Percentiles rank a stretch among this genome's conserved stretches.
Evolutionary conservation across 1,284 basidiomycete genomes (phyloP).

Genomic region (Ceratobasidium sp.): DNA sequence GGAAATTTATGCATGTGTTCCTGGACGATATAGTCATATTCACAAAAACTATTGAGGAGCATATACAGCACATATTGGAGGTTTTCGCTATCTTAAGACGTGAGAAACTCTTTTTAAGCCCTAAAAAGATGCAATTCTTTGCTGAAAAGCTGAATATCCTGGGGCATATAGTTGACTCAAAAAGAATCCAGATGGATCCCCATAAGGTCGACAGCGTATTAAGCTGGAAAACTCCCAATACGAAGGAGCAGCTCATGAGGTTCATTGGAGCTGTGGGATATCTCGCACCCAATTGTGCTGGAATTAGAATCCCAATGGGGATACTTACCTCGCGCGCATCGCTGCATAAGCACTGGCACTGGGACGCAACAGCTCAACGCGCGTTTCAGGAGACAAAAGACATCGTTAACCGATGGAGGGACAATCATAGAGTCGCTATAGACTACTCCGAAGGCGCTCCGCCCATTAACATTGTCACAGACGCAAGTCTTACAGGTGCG

Average conservation of each 20-base stretch:
- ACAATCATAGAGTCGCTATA: constrained; percentile 49
- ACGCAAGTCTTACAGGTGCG: constrained; percentile 48
- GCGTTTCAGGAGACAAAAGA: constrained; percentile 56
- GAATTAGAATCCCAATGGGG: constrained; percentile 43
- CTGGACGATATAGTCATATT: constrained; percentile 54
- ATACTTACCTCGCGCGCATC: constrained; percentile 51
- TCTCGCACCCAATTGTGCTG: constrained; percentile 22
- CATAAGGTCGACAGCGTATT: constrained; percentile 38
- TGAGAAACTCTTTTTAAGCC: constrained; percentile 40
- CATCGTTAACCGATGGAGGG: constrained; percentile 43
- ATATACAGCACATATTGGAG: constrained; percentile 28
- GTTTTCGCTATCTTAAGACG: constrained; percentile 36
- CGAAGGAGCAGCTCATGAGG: constrained; percentile 36
- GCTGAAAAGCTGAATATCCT: constrained; percentile 47
- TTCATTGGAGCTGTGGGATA: constrained; percentile 44
- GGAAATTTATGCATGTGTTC: constrained; percentile 52
- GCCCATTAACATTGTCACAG: constrained; percentile 46
- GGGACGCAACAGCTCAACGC: constrained; percentile 52
- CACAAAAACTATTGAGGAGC: constrained; percentile 40
- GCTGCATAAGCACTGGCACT: constrained; percentile 50
- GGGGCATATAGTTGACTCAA: constrained; percentile 54
- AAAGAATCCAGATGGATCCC: constrained; percentile 49
- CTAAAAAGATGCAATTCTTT: neutral
- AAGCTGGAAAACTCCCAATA: constrained; percentile 44
- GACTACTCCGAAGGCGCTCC: constrained; percentile 48